A percentile compares a stretch with the other conserved stretches of the same genome.
Evolutionary conservation across 352 stramenopile species (phyloP).

Genomic region (Phytopythium oedochilum): DNA sequence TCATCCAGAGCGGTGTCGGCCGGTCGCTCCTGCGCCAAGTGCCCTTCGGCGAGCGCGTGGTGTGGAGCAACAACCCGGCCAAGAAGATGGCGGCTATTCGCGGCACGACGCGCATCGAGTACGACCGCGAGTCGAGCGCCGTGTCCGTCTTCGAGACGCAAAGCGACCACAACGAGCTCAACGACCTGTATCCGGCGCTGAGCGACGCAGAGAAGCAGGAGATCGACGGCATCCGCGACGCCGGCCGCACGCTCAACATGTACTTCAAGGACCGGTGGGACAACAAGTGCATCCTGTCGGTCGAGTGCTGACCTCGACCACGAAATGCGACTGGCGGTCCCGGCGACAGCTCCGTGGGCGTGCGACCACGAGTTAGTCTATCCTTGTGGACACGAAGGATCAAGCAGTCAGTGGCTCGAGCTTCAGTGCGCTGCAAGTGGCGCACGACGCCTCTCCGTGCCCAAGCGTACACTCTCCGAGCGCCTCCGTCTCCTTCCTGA

Average conservation of each 20-base stretch:
- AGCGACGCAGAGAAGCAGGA: conserved; percentile 9
- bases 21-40: conserved; percentile 36
- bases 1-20: conserved; percentile 30
- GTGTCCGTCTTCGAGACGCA: conserved; percentile 34
- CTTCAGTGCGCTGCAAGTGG: not conserved
- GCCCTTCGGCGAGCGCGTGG: conserved; percentile 23
- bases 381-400: not conserved
- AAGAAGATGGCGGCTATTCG: conserved; percentile 33
- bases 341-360: no score
- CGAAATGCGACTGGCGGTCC: no score
- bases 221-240: conserved; percentile 14
- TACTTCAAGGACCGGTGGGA: conserved; percentile 58
- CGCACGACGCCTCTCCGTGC: not conserved
- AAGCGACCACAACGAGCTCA: conserved; percentile 30
- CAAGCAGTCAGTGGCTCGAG: not conserved
- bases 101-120: conserved; percentile 33
- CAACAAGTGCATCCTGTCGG: conserved; percentile 24
- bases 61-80: conserved; percentile 56
- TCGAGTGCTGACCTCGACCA: conserved; percentile 18
- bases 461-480: not conserved
- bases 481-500: not conserved
- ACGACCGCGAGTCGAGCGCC: conserved; percentile 30
- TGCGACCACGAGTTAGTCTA: no score
- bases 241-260: conserved; percentile 29
- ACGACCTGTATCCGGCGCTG: conserved; percentile 25